Evolutionary conservation across 345 rosid genomes (phyloP), one percentile per base, ranked within the genome.

Genomic region (Psidium guajava): DNA sequence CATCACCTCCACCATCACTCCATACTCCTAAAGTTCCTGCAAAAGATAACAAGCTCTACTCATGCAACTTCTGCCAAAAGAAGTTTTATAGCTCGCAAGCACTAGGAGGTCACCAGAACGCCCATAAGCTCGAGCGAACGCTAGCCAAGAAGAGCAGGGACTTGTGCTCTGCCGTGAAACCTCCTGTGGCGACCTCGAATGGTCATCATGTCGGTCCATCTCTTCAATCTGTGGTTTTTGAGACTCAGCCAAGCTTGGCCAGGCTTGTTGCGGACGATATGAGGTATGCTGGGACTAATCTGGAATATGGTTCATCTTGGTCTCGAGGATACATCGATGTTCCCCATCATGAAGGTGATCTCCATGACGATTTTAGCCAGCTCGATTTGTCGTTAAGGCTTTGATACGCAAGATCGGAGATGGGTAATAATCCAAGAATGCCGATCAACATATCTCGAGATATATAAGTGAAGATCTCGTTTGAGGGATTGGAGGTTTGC

Each of bases 101-200:
- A 56, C 97, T 95, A 51, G 99, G 99, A 14, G 99, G 99, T 8
- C 99, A 96, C 85, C 99, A 96, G 89, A 96, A 96, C 86, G 99
- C 98, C 55, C 99, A 96, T 86, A 96, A 93, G 89, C 94, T 96
- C 6, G 99, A 96, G 61, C 91, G 99, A 85, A 96, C 96, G 51
- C 89, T 96, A 55, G 99, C 99, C 75, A 96, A 95, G 90, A 96
- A 94, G 89, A 93, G 95, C 85, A 88, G 94, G 44, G 98, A 95
- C 88, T 88, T 91, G 32, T 86, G 85, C 73, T 88, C 92, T 6
- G 82, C 89, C 24, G 49, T 0, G 27, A 82, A 18, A 52, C 58
- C 83, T 82, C 59, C 21, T 32, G n/a, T 2, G 9, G 75, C 40
- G 10, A 25, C 77, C 51, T 52, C 7, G 3, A 58, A 25, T 69